Conservation (phyloP, 371 early-diverging fungal species). For the Rhizopus arrhizus region DNA sequence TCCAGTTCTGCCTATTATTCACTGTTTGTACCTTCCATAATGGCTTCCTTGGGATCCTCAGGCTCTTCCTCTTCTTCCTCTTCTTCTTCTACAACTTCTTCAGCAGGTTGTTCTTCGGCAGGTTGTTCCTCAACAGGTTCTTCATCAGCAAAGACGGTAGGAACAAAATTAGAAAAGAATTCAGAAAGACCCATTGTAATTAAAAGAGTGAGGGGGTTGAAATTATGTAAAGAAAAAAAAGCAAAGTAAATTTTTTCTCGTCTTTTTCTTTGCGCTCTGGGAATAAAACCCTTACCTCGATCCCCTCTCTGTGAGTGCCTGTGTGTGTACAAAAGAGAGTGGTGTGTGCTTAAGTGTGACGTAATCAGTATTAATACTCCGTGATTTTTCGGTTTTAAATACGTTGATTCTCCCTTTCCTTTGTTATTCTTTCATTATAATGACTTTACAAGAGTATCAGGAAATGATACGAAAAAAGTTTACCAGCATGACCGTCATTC, state of each 20-base stretch:
- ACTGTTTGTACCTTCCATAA: conserved; percentile 45
- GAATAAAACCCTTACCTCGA: not conserved
- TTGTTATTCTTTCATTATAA: not conserved
- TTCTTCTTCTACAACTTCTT: conserved; percentile 26
- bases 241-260: too few relatives aligned
- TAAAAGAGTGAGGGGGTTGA: conserved; percentile 5
- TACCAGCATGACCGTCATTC: not conserved
- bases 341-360: not conserved
- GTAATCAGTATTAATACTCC: not conserved
- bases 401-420: not conserved
- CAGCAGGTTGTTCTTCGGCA: conserved; percentile 26
- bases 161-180: conserved; percentile 51
- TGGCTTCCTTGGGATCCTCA: conserved; percentile 52
- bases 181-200: conserved; percentile 52
- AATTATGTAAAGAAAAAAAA: too few relatives aligned
- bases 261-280: too few relatives aligned
- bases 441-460: not conserved
- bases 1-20: not conserved
- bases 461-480: not conserved
- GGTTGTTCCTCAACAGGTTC: conserved; percentile 30
- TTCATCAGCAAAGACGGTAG: conserved; percentile 53
- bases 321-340: too few relatives aligned
- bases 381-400: not conserved
- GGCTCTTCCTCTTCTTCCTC: conserved; percentile 42
- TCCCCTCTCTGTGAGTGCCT: too few relatives aligned